Evolutionary conservation across 495 filamentous ascomycete genomes (phyloP), one percentile per base, ranked within the genome.

Genomic region (Penicillium coprophilum): DNA sequence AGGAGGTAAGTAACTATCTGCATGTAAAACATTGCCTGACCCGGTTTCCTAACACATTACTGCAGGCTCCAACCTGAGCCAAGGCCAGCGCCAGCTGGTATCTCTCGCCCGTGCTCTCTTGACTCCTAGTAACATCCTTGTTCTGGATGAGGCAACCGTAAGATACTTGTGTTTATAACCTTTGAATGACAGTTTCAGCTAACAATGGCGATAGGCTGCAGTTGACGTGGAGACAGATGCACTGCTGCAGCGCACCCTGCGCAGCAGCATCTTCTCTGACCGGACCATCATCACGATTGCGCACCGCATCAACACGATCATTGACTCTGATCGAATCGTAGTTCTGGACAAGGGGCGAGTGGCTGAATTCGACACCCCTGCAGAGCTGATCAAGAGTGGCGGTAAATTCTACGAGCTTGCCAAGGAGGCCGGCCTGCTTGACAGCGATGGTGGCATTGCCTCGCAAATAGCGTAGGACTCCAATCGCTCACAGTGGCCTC

Each of bases 251-350:
- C 75, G 73, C 43, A 82, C 80, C 19, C 60, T 82, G 31, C 75
- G 80, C 60, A 82, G 79, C 68, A 78, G 69, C 56, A 73, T 80
- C 66, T 96, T 97, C 79, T 77, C 83, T 50, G 88, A 97, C 66
- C 84, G 92, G 19, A 99, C 95, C 17, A 97, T 99, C 70, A 91
- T 99, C 65, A 97, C 95, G 1, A 96, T 98, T 65, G 94, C 94
- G 46, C 94, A 98, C 71, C 85, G 94, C 41, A 95, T 99, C 73
- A 96, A 97, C 74, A 97, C 92, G 19, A 96, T 97, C 68, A 83
- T 96, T 19, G 92, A 96, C 73, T 91, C 87, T 27, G 91, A 97
- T 71, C 81, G 90, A 21, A 91, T 97, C 51, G 84, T 96, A 39
- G 92, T 97, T 41, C 82, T 97, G 2, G 88, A 95, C 71, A 74